phyloP scores from a whole-genome alignment of 2,329 filamentous ascomycete genomes.

The Pyrenophora seminiperda region DNA sequence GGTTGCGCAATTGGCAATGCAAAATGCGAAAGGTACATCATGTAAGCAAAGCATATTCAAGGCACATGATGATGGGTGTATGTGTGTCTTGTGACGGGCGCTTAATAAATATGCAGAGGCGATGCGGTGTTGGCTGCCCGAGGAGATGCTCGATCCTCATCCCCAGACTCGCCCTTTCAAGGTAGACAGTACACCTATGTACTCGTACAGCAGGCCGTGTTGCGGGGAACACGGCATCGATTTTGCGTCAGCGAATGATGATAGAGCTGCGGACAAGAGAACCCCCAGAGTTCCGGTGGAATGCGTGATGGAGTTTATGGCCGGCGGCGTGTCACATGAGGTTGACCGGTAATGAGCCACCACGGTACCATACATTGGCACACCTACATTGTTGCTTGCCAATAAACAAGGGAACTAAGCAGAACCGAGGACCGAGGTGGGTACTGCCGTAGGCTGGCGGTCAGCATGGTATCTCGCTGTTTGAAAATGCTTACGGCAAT shows the following conservation, averaged over 20 bases:
- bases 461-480: slow-evolving; percentile 3
- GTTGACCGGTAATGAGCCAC: slow-evolving; percentile 17
- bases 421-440: neutral
- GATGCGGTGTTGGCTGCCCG: slow-evolving; percentile 24
- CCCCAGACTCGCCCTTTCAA: slow-evolving; percentile 19
- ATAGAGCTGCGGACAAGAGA: slow-evolving; percentile 15
- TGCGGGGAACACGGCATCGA: slow-evolving; percentile 34
- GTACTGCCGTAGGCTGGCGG: slow-evolving; percentile 1
- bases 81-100: slow-evolving; percentile 1
- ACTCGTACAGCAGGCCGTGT: slow-evolving; percentile 26
- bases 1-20: slow-evolving; percentile 31
- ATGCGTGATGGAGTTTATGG: slow-evolving; percentile 19
- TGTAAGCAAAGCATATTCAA: slow-evolving; percentile 5
- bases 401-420: slow-evolving; percentile 1
- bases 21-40: neutral
- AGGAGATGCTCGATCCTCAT: slow-evolving; percentile 38
- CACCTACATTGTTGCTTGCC: too few relatives aligned
- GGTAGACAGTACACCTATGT: slow-evolving; percentile 18
- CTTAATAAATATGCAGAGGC: slow-evolving; percentile 14
- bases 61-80: slow-evolving; percentile 6
- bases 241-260: slow-evolving; percentile 22
- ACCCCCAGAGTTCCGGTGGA: slow-evolving; percentile 29
- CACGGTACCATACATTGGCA: slow-evolving; percentile 3
- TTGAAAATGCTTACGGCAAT: neutral
- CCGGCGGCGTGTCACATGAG: slow-evolving; percentile 25